A percentile compares a stretch with the other conserved stretches of the same genome.
These are phyloP conservation scores for Globisporangium takayamanum DNA, from an alignment of 352 stramenopile species.

Conservation along the genomic window DNA sequence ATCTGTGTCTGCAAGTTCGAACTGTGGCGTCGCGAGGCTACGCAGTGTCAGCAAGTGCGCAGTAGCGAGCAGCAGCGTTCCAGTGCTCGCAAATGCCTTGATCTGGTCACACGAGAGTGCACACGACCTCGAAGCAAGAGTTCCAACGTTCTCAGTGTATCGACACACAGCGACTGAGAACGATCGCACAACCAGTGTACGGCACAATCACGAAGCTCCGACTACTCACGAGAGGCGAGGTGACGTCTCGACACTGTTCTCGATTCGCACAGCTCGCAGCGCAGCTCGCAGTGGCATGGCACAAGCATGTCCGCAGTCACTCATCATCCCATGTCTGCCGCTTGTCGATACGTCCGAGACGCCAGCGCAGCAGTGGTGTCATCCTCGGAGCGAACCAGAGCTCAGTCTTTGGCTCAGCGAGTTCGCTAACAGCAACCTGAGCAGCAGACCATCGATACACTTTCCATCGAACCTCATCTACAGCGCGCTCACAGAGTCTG, in stretches of 20 bases:
- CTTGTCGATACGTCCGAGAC: background rate
- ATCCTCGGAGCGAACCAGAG: background rate
- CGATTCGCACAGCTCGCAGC: slow-evolving; percentile 3
- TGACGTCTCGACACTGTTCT: background rate
- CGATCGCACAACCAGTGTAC: background rate
- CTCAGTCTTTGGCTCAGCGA: slow-evolving; percentile 3
- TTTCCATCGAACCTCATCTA: slow-evolving; percentile 2
- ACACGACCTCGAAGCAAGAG: background rate
- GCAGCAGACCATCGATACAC: background rate
- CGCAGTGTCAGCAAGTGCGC: background rate
- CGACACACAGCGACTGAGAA: background rate
- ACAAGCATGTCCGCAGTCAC: background rate
- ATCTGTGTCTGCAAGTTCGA: too few species aligned
- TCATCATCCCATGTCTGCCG: background rate
- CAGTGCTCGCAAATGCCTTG: background rate
- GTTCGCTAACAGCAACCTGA: background rate
- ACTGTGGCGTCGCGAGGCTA: background rate
- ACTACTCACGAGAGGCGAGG: background rate
- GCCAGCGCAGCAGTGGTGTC: background rate
- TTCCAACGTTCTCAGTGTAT: background rate
- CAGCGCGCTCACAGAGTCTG: slow-evolving; percentile 4
- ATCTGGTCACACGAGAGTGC: slow-evolving; percentile 9
- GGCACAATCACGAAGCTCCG: background rate
- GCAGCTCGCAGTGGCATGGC: background rate
- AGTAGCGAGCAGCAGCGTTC: background rate